Percentiles rank a stretch among this genome's conserved stretches.
Conservation (phyloP, 2,329 filamentous ascomycete species). For the Cordyceps fumosorosea region DNA sequence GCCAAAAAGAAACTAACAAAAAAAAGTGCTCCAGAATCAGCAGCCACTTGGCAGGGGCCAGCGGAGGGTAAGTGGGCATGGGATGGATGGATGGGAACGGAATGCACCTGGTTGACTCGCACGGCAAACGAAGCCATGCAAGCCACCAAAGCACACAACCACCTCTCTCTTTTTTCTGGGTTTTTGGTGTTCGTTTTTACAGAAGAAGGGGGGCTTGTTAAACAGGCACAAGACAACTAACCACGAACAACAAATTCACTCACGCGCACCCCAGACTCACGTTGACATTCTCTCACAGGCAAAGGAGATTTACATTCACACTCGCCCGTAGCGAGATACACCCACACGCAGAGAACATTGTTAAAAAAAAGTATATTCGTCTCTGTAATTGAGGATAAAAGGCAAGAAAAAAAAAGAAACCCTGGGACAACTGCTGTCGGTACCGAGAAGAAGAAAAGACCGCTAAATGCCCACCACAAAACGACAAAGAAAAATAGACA, state of each 20-base stretch:
- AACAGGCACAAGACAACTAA: too few species aligned
- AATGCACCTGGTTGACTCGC: neutral
- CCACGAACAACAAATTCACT: too few species aligned
- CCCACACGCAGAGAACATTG: neutral
- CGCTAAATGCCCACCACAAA: conserved; percentile 12
- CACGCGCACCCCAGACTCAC: too few species aligned
- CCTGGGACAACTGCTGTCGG: neutral
- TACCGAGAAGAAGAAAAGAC: neutral
- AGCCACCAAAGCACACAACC: neutral
- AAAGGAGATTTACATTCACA: too few species aligned
- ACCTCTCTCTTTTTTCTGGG: neutral
- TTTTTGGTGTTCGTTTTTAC: neutral
- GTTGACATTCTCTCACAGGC: too few species aligned
- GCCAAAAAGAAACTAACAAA: neutral
- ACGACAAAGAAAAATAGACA: neutral
- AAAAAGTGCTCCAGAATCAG: neutral
- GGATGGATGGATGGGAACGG: neutral
- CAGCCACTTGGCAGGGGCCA: neutral
- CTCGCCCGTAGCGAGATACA: too few species aligned
- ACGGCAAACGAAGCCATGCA: conserved; percentile 2
- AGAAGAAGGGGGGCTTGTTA: too few species aligned
- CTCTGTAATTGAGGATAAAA: neutral
- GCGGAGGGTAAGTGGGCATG: neutral
- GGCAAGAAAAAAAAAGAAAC: neutral
- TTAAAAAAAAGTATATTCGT: neutral